Evolutionary conservation across 106 monocot species (phyloP).

Genomic region (Gastrodia elata): DNA sequence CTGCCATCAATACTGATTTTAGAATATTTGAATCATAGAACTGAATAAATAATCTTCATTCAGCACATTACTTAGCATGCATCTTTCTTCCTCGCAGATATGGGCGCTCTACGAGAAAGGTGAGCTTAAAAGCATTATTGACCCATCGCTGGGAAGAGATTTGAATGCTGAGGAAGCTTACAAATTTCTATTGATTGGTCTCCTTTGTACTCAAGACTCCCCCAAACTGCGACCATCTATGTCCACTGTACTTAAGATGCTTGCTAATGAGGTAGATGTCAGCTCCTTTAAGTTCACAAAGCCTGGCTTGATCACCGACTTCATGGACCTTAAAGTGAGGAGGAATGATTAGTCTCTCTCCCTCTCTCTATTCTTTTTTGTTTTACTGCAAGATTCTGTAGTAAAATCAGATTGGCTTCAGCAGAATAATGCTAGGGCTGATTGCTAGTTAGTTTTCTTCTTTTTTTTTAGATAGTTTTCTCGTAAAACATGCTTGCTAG

Average conservation of each 20-base stretch:
- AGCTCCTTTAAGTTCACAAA: not conserved
- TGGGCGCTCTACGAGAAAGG: conserved; percentile 9
- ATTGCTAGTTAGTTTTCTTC: too few relatives aligned
- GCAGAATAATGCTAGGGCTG: too few relatives aligned
- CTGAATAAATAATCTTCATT: not conserved
- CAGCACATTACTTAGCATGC: not conserved
- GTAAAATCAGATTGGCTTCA: too few relatives aligned
- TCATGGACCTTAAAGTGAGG: conserved; percentile 8
- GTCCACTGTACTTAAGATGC: conserved; percentile 6
- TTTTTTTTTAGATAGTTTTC: too few relatives aligned
- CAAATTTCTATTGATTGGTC: conserved; percentile 7
- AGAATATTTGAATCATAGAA: too few relatives aligned
- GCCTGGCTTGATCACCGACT: conserved; percentile 9
- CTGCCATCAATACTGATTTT: too few relatives aligned
- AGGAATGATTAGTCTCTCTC: not conserved
- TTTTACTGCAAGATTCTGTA: too few relatives aligned
- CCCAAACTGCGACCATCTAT: conserved; percentile 4
- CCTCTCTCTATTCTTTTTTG: too few relatives aligned
- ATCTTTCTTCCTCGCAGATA: not conserved
- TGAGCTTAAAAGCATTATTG: conserved; percentile 5
- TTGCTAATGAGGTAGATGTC: conserved; percentile 4
- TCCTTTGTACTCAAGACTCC: conserved; percentile 9
- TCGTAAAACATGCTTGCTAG: too few relatives aligned
- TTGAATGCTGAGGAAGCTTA: conserved; percentile 8
- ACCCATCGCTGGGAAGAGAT: not conserved